Evolutionary conservation across 805 yeast genomes (phyloP).

Genomic region (Ogataea kodamae): DNA sequence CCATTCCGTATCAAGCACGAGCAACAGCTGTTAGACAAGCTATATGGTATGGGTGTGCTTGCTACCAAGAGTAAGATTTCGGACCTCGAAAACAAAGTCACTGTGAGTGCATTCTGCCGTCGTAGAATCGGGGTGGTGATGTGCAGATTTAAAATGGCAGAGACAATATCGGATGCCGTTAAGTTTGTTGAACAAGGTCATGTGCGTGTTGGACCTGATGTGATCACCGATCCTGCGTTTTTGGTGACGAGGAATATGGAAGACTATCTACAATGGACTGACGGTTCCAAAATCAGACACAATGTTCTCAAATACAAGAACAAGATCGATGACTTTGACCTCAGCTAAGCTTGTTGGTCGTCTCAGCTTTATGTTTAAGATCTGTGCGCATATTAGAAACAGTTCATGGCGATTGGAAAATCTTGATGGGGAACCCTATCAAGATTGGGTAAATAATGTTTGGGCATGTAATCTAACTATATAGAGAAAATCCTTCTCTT

Average conservation of each 20-base stretch:
- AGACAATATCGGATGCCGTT: slow-evolving; percentile 82
- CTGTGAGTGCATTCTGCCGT: slow-evolving; percentile 90
- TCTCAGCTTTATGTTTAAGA: no score
- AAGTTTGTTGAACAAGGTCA: slow-evolving; percentile 95
- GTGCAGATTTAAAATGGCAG: slow-evolving; percentile 93
- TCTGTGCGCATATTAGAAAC: no score
- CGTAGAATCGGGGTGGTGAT: slow-evolving; percentile 91
- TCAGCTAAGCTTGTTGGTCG: no score
- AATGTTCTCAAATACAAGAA: slow-evolving; percentile 86
- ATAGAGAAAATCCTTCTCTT: no score
- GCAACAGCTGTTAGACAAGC: slow-evolving; percentile 79
- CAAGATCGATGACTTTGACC: slow-evolving; percentile 56
- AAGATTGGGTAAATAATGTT: no score
- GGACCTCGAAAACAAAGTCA: slow-evolving; percentile 84
- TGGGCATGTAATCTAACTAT: no score
- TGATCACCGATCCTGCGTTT: slow-evolving; percentile 93
- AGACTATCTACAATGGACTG: slow-evolving; percentile 98
- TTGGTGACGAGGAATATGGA: slow-evolving; percentile 91
- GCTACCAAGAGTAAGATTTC: slow-evolving; percentile 88
- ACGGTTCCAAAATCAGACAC: slow-evolving; percentile 86
- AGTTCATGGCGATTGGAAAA: no score
- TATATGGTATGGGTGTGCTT: slow-evolving; percentile 83
- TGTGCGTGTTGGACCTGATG: slow-evolving; percentile 93
- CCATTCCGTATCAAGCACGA: slow-evolving; percentile 87
- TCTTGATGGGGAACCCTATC: no score